phyloP scores from a whole-genome alignment of 805 yeast species.

The Candida tammaniensis region DNA sequence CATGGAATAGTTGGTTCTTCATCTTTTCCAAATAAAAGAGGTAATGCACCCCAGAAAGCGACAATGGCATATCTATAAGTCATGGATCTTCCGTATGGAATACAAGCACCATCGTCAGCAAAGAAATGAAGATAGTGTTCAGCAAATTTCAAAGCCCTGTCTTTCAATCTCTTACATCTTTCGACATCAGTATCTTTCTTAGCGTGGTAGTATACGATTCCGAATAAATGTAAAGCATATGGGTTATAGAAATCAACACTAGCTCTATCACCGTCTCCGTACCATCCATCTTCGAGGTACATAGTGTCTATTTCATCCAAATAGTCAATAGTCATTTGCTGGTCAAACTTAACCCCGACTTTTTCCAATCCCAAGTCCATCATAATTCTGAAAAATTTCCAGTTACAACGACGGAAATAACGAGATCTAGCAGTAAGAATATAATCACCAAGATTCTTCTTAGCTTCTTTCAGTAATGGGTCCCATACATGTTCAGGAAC shows the following conservation, averaged over 20 bases:
- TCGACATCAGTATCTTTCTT: conserved; percentile 14
- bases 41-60: conserved; percentile 14
- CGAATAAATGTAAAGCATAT: conserved; percentile 28
- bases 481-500: conserved; percentile 25
- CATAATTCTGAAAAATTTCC: conserved; percentile 27
- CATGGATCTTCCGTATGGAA: conserved; percentile 14
- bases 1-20: conserved; percentile 10
- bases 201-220: conserved; percentile 17
- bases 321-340: conserved; percentile 14
- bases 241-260: conserved; percentile 27
- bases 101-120: conserved; percentile 12
- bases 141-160: conserved; percentile 21
- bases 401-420: conserved; percentile 18
- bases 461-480: conserved; percentile 18
- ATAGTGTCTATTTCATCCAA: conserved; percentile 20
- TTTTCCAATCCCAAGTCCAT: conserved; percentile 24
- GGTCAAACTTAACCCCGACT: conserved; percentile 17
- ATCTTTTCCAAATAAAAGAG: conserved; percentile 3
- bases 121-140: conserved; percentile 20
- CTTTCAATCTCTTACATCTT: conserved; percentile 12
- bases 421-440: conserved; percentile 16
- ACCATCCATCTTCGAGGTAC: conserved; percentile 28
- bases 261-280: conserved; percentile 21
- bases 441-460: conserved; percentile 16
- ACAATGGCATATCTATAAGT: conserved; percentile 12